Base-by-base conservation (phyloP, 805 yeast species). In the Saccharomyces mikatae region DNA sequence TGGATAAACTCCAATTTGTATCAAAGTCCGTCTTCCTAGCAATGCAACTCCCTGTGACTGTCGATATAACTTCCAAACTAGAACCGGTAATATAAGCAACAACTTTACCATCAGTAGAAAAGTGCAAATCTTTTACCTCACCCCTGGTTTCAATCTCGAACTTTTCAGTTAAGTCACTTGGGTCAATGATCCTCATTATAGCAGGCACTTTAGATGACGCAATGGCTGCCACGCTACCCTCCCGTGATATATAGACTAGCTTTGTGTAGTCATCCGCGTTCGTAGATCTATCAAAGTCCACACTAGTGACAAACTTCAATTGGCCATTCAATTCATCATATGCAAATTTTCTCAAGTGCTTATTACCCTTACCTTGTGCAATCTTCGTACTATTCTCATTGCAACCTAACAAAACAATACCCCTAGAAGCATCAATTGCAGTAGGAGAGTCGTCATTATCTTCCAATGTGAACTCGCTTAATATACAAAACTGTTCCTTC, bases 401-500 rank as follows among this genome's bases (percentile, higher is more conserved):
- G 62, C 89, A 82, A 2, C 96, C 96, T 41, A 86, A 76, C 50
- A 87, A 71, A 22, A 89, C 79, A 13, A 77, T 65, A 56, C 75
- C 58, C 57, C 73, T 64, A 4, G 69, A 68, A 29, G 76, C 74
- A 57, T 83, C 96, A 51, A 91, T 60, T 46, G 92, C 83, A 65
- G 90, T 89, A 4, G 96, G 96, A 21, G 90, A 84, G 68, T 91
- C 97, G 59, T 87, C 95, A 52, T 82, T 77, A 13, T 78, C 76
- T 3, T 81, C 78, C 58, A 83, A 69, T 5, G 77, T 72, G 59
- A 82, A 74, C 61, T 87, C 94, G 54, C 87, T 71, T 60, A 76
- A 80, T 56, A 80, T 74, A 60, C 80, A 82, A 55, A 85, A 68
- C 17, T 65, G 74, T 66, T 62, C 61, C 14, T 59, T 59, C 48